Evolutionary conservation across 495 filamentous ascomycete genomes (phyloP).

Genomic region (Apiosordaria backusii): DNA sequence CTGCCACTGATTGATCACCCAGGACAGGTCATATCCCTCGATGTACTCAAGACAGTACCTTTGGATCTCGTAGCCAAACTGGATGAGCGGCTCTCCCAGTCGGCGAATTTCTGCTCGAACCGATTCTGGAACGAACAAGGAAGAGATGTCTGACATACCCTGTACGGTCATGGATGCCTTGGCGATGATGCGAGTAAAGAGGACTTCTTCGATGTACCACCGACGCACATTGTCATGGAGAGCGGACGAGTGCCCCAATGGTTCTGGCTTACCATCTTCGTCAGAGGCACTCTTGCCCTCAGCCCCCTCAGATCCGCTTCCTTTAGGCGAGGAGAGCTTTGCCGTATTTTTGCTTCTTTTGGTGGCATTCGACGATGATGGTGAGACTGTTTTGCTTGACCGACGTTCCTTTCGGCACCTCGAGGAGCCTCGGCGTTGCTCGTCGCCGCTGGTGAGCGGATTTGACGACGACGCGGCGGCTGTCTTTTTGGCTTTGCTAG

Average conservation of each 20-base stretch:
- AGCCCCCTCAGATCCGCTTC: not conserved
- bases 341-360: not conserved
- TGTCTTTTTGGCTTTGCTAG: not conserved
- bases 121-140: not conserved
- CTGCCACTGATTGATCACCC: constrained; percentile 2
- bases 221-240: not conserved
- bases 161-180: not conserved
- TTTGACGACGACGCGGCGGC: not conserved
- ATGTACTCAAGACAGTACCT: constrained; percentile 18
- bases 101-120: constrained; percentile 6
- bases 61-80: constrained; percentile 18
- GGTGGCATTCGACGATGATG: not conserved
- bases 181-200: not conserved
- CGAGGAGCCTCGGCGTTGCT: too few relatives aligned
- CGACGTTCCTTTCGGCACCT: too few relatives aligned
- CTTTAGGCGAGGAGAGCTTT: not conserved
- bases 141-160: not conserved
- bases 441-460: not conserved
- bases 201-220: not conserved
- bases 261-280: not conserved
- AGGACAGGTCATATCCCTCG: constrained; percentile 14
- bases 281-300: not conserved
- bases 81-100: constrained; percentile 12
- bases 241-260: not conserved
- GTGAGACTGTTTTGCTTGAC: not conserved